A percentile compares a stretch with the other conserved stretches of the same genome.
Evolutionary conservation across 257 asterid species (phyloP).

Genomic region (Penstemon davidsonii): DNA sequence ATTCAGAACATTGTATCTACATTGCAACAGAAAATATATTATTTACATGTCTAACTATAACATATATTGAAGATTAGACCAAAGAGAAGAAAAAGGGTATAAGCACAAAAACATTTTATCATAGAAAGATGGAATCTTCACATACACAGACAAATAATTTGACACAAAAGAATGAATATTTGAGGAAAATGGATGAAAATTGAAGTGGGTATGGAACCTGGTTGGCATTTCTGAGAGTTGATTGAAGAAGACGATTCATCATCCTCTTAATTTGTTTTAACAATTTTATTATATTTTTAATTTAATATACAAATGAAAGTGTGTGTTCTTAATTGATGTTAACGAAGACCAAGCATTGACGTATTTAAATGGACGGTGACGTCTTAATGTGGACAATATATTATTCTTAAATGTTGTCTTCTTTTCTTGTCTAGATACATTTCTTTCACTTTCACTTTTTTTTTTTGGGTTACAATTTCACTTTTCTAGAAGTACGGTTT

Average conservation of each 20-base stretch:
- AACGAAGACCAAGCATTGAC: neutral
- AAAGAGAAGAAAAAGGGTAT: neutral
- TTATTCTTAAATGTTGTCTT: too few species aligned
- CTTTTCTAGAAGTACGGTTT: too few species aligned
- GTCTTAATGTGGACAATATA: neutral
- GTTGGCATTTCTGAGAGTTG: slow-evolving; percentile 43
- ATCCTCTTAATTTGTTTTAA: neutral
- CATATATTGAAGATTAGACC: too few species aligned
- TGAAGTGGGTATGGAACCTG: slow-evolving; percentile 37
- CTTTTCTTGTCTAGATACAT: too few species aligned
- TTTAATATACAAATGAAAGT: neutral
- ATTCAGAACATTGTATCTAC: too few species aligned
- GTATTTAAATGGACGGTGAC: neutral
- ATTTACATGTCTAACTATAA: neutral
- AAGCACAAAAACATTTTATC: neutral
- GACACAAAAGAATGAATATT: neutral
- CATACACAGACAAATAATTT: too few species aligned
- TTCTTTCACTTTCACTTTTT: too few species aligned
- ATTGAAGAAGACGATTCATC: slow-evolving; percentile 55
- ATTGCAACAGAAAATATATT: too few species aligned
- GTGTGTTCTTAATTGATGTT: neutral
- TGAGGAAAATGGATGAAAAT: neutral
- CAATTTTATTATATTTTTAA: neutral
- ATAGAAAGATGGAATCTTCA: too few species aligned
- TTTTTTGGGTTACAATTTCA: too few species aligned